Evolutionary conservation across 345 rosid species (phyloP).

Genomic region (Reutealis trisperma): DNA sequence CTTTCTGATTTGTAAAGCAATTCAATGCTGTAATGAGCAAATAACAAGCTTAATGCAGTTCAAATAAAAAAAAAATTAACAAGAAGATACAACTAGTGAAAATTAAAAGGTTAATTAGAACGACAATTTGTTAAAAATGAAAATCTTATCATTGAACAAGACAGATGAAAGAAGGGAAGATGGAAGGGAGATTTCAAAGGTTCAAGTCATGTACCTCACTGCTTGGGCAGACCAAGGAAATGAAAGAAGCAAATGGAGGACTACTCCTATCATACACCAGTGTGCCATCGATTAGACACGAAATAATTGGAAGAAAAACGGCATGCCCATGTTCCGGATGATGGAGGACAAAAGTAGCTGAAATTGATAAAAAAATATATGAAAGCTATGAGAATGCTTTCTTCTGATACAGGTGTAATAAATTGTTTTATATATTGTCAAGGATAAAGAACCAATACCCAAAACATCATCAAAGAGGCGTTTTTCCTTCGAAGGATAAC

Average conservation of each 20-base stretch:
- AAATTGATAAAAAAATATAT: slow-evolving; percentile 21
- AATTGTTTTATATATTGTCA: slow-evolving; percentile 7
- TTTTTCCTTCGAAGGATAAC: slow-evolving; percentile 77
- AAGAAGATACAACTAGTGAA: background rate
- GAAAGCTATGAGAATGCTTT: slow-evolving; percentile 10
- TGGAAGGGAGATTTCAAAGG: slow-evolving; percentile 1
- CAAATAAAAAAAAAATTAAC: background rate
- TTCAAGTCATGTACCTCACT: slow-evolving; percentile 56
- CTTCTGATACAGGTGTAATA: background rate
- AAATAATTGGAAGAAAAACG: slow-evolving; percentile 90
- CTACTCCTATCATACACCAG: slow-evolving; percentile 72
- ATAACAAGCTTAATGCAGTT: background rate
- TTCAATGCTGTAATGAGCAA: slow-evolving; percentile 1
- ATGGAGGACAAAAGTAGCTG: slow-evolving; percentile 97
- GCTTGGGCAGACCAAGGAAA: slow-evolving; percentile 79
- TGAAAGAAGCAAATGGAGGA: slow-evolving; percentile 93
- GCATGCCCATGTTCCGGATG: slow-evolving; percentile 99
- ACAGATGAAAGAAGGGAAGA: background rate
- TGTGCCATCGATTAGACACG: slow-evolving; percentile 84
- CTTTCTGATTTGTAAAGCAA: background rate
- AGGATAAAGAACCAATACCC: slow-evolving; percentile 50
- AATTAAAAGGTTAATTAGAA: background rate
- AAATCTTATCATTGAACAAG: background rate
- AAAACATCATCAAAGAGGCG: slow-evolving; percentile 92
- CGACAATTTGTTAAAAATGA: background rate